Base-by-base conservation (phyloP, 148 eudicot genomes). In the Fallopia convolvulus region DNA sequence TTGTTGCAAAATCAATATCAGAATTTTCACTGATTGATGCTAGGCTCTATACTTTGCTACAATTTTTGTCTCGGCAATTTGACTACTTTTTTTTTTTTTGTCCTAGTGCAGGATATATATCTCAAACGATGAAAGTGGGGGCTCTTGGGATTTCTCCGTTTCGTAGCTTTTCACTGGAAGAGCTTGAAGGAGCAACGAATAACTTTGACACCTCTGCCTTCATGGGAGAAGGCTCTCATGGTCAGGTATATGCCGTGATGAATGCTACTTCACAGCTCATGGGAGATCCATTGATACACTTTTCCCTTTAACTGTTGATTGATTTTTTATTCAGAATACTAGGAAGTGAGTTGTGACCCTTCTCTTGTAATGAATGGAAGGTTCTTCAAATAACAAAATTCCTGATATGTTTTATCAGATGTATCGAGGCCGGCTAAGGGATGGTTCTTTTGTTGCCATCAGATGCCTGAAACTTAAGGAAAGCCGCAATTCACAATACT, bases 151-250 rank as follows among this genome's bases (percentile, higher is more conserved):
- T 94, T 80, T 92, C 91, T 63, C 81, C 88, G 75, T 92, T 92
- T 77, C 86, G 96, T 52, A 85, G 89, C 39, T 94, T 89, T 79
- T 89, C 92, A 11, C 61, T 94, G 77, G 93, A 89, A 80, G 99
- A 94, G 83, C 92, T 94, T 72, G 97, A 94, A 85, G 88, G 75
- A 77, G 97, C 97, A 48, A 94, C 97, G n/a, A 81, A 85, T 82
- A 83, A 85, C 75, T 94, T 94, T 72, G 82, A 84, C 80, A 79
- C 97, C 74, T 80, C 94, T 18, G 82, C 89, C 74, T 90, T 92
- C 81, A 87, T 92, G 84, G 95, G 92, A 53, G 94, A 94, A 83
- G 93, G 91, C 63, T 82, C 97, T 83, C 87, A 85, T 77, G 91
- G 94, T 66, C 96, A 92, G 94, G 99, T 94, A 83, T 70, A 52